Evolutionary conservation across 108 stramenopile species (phyloP), one percentile per base, ranked within the genome.

Genomic region (Pseudonitzschia multiseries): DNA sequence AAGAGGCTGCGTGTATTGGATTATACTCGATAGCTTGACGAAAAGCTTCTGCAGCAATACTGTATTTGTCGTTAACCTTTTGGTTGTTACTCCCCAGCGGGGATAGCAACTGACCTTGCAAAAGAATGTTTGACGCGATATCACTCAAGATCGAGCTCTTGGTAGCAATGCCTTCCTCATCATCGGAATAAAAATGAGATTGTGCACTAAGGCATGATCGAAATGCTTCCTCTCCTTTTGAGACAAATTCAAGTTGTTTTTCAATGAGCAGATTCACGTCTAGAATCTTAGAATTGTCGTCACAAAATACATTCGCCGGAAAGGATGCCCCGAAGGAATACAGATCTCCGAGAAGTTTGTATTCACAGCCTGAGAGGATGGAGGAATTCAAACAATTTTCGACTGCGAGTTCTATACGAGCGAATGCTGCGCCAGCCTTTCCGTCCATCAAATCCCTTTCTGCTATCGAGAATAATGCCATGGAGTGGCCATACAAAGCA

Each of bases 341-440:
- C 28, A 92, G 61, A 73, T 92, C 91, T 32, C 91, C 91, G n/a
- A 88, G 76, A 0, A 89, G 83, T 57, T 92, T 92, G 21, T 69
- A 50, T 41, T 74, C 76, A 64, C 86, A 89, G 5, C 44, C 73
- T 46, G 73, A 68, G 41, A 40, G 6, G 36, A 29, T 59, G 8
- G 68, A 44, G 27, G 50, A 68, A 18, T 74, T 24, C 52, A 81
- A 0, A 56, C 74, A 73, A 32, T 43, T 36, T 13, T 65, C 69
- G 36, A 86, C 75, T 17, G 79, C 90, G 18, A 44, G 70, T 57
- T 70, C 8, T 18, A 91, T 67, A 44, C 69, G 51, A 14, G 50
- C 46, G 51, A 85, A 76, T 57, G 86, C 86, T 28, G 71, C 65
- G 10, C 88, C 87, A 70, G 70, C 80, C 66, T 92, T 92, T 43